Evolutionary conservation across 257 asterid species (phyloP).

Genomic region (Solanum chiquidenum): DNA sequence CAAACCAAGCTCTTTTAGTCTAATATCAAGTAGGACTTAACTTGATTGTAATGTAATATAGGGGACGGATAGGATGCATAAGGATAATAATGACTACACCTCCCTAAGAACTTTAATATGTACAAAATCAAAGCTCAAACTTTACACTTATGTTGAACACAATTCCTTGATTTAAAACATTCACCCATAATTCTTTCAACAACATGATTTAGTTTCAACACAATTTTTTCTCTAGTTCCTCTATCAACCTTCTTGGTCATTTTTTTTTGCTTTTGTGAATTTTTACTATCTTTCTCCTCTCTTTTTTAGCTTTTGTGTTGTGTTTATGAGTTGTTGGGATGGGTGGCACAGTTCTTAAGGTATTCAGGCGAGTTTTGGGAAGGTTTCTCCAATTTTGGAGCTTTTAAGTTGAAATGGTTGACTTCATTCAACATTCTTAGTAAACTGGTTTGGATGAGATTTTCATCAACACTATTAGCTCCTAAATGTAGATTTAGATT

Average conservation of each 20-base stretch:
- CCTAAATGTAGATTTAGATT: no score
- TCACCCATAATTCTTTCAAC: not conserved
- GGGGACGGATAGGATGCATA: not conserved
- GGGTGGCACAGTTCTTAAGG: not conserved
- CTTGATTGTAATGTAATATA: not conserved
- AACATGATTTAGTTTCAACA: not conserved
- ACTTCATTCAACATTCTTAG: not conserved
- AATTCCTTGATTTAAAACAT: no score
- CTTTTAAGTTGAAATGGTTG: not conserved
- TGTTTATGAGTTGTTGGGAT: not conserved
- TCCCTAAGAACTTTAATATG: not conserved
- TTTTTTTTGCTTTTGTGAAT: no score
- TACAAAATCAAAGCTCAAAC: not conserved
- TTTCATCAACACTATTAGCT: not conserved
- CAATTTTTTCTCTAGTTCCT: not conserved
- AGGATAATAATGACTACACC: not conserved
- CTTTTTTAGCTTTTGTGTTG: not conserved
- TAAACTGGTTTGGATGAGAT: not conserved
- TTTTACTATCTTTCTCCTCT: no score
- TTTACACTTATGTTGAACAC: not conserved
- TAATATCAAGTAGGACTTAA: not conserved
- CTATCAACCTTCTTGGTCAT: not conserved
- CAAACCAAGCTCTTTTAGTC: not conserved
- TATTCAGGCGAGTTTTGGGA: not conserved
- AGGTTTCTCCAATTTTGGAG: not conserved